Base-by-base conservation (phyloP, 805 yeast genomes). In the Metschnikowia hibisci region DNA sequence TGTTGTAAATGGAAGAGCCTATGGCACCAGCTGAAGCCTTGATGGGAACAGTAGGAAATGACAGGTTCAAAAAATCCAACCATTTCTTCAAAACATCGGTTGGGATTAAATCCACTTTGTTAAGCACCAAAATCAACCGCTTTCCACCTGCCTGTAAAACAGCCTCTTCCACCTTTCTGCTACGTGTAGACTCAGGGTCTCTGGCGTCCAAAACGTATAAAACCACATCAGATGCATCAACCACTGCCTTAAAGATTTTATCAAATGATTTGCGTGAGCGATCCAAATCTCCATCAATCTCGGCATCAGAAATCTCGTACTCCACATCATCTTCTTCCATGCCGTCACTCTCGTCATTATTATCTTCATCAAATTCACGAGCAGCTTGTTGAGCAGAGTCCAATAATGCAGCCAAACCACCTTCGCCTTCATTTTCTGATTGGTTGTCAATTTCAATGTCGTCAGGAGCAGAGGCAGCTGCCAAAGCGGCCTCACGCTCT, bases 181-280 rank as follows among this genome's bases (percentile, higher is more conserved):
- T 89, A 60, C 99, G 80, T 3, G 98, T 91, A 14, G 88, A 82
- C 64, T 87, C 96, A 43, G 99, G 99, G 65, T 93, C 96, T 65
- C 99, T 82, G 1, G 99, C 96, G 67, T 91, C 99, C 58, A 91
- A 70, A n/a, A 91, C 96, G 59, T 93, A 91, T 43, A 90, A 73
- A 14, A 91, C 73, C 42, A 91, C 96, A 62, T 91, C 99, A 2
- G 97, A 74, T 16, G 89, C 84, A 47, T 89, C 97, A 16, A 93
- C 90, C 29, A 93, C 97, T 12, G 89, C 76, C 65, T 89, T 90
- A 75, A 90, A 91, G 46, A 91, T 81, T 68, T 90, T 91, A 63
- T 91, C 98, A 61, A 85, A 93, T 5, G 96, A 93, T 62, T 85
- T 90, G 63, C 93, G 78, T 10, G 93, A 85, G 59, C 81, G 82